Base-by-base conservation (phyloP, 2,329 filamentous ascomycete species). In the Botryotinia narcissicola region DNA sequence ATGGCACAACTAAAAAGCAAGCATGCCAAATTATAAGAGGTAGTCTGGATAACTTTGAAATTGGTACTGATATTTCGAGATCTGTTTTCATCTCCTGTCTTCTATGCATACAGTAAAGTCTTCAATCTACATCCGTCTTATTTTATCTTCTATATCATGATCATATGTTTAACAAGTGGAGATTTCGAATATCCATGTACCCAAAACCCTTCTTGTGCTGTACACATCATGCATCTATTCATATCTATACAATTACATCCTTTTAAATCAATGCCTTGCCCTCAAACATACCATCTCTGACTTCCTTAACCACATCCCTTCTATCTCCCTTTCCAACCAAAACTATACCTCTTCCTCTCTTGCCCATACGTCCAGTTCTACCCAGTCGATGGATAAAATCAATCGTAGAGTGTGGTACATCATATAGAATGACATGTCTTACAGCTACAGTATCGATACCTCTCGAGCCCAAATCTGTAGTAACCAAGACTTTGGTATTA, bases 361-460 rank as follows among this genome's bases (percentile, higher is more conserved):
- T 89, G 4, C 94, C 94, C 94, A 98, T 98, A 48, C 96, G 89
- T 0, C 96, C 96, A 1, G 96, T 94, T 73, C 96, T 89, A 25
- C 96, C 96, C 7, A 98, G 89, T 25, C 97, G 92, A 83, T 99
- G 97, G 80, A 99, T 98, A 80, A 99, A 99, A 82, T 99, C 97
- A 74, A 99, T 97, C 0, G 94, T 97, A 0, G 93, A 97, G 81
- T 98, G 95, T 7, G 96, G 96, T n/a, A 99, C 95, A 81, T 99
- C 94, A 82, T 97, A 98, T 40, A 99, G 84, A 72, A 99, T 91
- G 70, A 99, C 96, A 77, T 97, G 93, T 73, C 93, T 89, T 29
- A 98, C 95, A 29, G 93, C 92, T 44, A 98, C 84, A 0, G 96
- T 99, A 82, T 99, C 96, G 78, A 99, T 97, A 75, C 96, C 96